Conservation (phyloP, 805 yeast genomes). For the Candida alai region DNA sequence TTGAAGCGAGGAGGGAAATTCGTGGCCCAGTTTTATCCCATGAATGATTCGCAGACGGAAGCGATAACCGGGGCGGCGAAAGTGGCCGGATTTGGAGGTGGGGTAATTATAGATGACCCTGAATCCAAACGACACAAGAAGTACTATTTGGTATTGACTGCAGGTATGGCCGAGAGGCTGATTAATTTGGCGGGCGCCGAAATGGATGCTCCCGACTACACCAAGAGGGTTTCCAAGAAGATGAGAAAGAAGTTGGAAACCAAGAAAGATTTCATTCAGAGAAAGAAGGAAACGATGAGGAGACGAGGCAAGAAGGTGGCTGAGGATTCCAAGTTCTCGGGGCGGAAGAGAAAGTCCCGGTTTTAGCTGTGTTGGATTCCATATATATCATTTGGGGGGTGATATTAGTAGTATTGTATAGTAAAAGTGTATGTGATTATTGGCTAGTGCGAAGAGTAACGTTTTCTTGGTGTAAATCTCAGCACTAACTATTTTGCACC, state of each 20-base stretch:
- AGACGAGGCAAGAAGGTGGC: constrained; percentile 90
- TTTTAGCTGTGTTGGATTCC: constrained; percentile 18
- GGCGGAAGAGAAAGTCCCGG: constrained; percentile 55
- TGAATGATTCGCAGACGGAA: constrained; percentile 80
- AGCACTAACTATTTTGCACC: constrained; percentile 8
- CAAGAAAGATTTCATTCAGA: constrained; percentile 71
- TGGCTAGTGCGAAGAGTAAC: background rate
- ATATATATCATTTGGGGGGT: too few relatives aligned
- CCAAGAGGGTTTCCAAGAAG: constrained; percentile 36
- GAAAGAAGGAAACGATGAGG: constrained; percentile 92
- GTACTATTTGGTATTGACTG: constrained; percentile 83
- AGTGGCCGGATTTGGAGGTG: constrained; percentile 94
- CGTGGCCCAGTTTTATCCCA: constrained; percentile 95
- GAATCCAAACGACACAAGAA: constrained; percentile 89
- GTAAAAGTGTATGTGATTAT: background rate
- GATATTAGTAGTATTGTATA: too few relatives aligned
- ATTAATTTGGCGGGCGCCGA: constrained; percentile 77
- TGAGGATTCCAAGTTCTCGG: constrained; percentile 85
- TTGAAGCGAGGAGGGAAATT: constrained; percentile 94
- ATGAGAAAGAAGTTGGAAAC: constrained; percentile 55
- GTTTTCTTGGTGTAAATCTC: constrained; percentile 7
- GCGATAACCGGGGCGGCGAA: constrained; percentile 81
- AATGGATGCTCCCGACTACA: constrained; percentile 60
- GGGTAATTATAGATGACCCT: constrained; percentile 89
- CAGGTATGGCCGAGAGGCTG: constrained; percentile 73